These are phyloP conservation scores for Babjeviella inositovora DNA, from an alignment of 805 yeast genomes.

Conservation along the genomic window DNA sequence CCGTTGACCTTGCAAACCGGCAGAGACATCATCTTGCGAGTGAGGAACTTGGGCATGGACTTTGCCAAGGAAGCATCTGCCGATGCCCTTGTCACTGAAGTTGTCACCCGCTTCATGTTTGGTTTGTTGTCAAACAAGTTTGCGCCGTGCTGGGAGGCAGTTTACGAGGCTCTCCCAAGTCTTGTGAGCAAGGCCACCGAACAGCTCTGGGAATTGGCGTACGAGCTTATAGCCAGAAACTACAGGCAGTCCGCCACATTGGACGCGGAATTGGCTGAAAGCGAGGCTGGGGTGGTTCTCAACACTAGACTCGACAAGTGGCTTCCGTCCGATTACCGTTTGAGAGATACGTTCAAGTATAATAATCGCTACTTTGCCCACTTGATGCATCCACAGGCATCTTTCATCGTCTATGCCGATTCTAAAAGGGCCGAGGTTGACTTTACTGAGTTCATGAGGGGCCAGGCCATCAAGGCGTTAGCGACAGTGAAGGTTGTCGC, in stretches of 20 bases:
- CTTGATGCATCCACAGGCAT: conserved; percentile 9
- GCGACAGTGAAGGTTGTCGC: conserved; percentile 47
- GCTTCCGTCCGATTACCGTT: conserved; percentile 26
- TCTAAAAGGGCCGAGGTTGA: conserved; percentile 14
- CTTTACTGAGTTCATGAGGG: conserved; percentile 29
- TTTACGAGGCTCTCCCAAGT: conserved; percentile 38
- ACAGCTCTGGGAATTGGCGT: conserved; percentile 39
- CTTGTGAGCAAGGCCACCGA: conserved; percentile 22
- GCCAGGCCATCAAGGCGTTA: conserved; percentile 42
- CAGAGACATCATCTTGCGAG: conserved; percentile 59
- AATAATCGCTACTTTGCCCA: no score
- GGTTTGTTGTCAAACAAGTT: conserved; percentile 66
- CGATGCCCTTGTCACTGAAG: conserved; percentile 8
- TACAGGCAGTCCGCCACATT: no score
- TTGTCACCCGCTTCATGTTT: conserved; percentile 32
- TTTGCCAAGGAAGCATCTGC: conserved; percentile 12
- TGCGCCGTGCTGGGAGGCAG: conserved; percentile 78
- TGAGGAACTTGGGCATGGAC: conserved; percentile 37
- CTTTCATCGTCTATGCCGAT: conserved; percentile 20
- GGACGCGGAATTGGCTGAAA: conserved; percentile 1
- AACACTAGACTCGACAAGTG: conserved; percentile 16
- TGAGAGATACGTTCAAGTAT: conserved; percentile 24
- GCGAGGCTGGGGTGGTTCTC: conserved; percentile 3
- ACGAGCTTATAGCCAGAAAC: no score
- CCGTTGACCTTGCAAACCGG: conserved; percentile 57